Percentiles rank a stretch among this genome's conserved stretches.
phyloP scores from a whole-genome alignment of 805 yeast species.

The Pichia eremophila region DNA sequence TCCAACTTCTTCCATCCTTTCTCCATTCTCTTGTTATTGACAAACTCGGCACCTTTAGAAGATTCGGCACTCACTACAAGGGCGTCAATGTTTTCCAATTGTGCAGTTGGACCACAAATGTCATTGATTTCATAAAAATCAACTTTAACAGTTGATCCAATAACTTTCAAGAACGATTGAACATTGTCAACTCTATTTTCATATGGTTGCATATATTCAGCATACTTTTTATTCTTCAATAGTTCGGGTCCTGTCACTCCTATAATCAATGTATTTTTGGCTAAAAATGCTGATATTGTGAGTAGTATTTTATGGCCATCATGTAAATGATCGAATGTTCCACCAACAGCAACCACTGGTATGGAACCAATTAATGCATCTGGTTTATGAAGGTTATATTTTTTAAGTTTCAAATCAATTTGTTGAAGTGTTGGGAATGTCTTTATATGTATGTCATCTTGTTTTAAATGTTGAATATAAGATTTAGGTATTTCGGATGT shows the following conservation, averaged over 20 bases:
- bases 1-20: slow-evolving; percentile 44
- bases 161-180: slow-evolving; percentile 35
- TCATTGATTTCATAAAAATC: slow-evolving; percentile 64
- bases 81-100: slow-evolving; percentile 62
- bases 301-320: slow-evolving; percentile 88
- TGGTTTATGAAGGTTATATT: neutral
- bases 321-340: slow-evolving; percentile 94
- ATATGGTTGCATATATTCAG: slow-evolving; percentile 53
- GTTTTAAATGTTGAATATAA: neutral
- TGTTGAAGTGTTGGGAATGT: neutral
- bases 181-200: slow-evolving; percentile 41
- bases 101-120: slow-evolving; percentile 90
- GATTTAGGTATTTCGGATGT: neutral
- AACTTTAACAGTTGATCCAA: slow-evolving; percentile 37
- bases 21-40: slow-evolving; percentile 55
- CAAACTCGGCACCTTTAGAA: slow-evolving; percentile 56
- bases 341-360: slow-evolving; percentile 61
- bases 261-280: slow-evolving; percentile 48
- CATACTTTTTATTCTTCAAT: slow-evolving; percentile 64
- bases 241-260: slow-evolving; percentile 79
- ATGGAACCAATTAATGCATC: neutral
- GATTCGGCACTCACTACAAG: slow-evolving; percentile 80
- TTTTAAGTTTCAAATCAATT: neutral
- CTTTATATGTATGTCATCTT: neutral
- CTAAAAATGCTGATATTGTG: slow-evolving; percentile 58